Base-by-base conservation (phyloP, 2,329 filamentous ascomycete species). In the Arthrobotrys megalospora region DNA sequence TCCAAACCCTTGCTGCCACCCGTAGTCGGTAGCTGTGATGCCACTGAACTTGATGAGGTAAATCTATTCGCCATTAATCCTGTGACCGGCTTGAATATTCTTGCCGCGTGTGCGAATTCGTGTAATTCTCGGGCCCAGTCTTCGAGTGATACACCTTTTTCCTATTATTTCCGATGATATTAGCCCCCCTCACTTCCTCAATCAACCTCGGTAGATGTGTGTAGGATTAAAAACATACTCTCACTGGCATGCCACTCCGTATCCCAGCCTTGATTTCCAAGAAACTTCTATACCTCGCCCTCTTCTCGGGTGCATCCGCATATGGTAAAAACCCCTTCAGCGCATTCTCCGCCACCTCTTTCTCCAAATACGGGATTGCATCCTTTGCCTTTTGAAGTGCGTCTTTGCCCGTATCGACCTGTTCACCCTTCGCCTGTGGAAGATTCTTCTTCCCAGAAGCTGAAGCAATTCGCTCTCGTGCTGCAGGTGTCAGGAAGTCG, bases 51-150 rank as follows among this genome's bases (percentile, higher is more conserved):
- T 0, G 90, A 89, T 1, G 92, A 91, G 0, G 94, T 97, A 83
- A 99, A 99, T 0, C 95, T 91, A 19, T 92, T 93, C 14, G 95
- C 96, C 93, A 99, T 98, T 80, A 93, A 88, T 0, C 94, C 94
- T 1, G 92, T 93, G 85, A 97, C 93, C 0, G 96, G 96, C 83
- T 93, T 95, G 86, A 98, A 99, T 19, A 98, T 90, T 81, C 90
- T 86, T 0, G 91, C 91, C 4, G 91, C 91, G 69, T 90, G 89
- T 11, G 89, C 87, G 82, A 97, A 97, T 82, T 99, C 90, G 53
- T 88, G 86, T 67, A 97, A 86, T 84, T 99, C 96, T 71, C 90
- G 90, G 38, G 91, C 84, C 90, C 93, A 97, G 64, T 96, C 93
- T 47, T 93, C 90, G 21, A 88, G 88, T 5, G 86, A 88, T 68